Evolutionary conservation across 495 filamentous ascomycete species (phyloP), one percentile per base, ranked within the genome.

Genomic region (Chaetomium tenue): DNA sequence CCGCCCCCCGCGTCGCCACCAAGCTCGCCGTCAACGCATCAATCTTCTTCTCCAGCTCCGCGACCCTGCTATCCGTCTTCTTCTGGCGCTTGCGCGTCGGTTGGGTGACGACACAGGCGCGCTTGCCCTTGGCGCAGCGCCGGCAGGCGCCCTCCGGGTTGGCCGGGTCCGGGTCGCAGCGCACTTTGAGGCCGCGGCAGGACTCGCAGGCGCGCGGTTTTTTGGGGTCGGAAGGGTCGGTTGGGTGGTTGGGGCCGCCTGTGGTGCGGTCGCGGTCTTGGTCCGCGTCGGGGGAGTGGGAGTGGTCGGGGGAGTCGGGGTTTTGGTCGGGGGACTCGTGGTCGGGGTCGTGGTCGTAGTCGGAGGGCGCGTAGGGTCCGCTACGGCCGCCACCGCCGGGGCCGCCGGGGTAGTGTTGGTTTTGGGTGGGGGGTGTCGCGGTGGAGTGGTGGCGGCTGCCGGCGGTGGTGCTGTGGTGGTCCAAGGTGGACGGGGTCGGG

Each of bases 1-100:
- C 28, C 22, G 37, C 60, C 15, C 58, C 39, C 33, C 55, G 30
- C n/a, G 20, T 16, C 25, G 87, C 86, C 39, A 90, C 84, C 60
- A 96, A 70, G 56, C 83, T 90, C 0, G 90, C 91, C 3, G 90
- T 96, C 74, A 97, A 72, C 13, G 87, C 90, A 78, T 97, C 91
- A 56, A 98, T 93, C 79, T 95, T 96, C 78, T 88, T 91, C 77
- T 98, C 94, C 48, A 98, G 80, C 77, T 97, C 93, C 16, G 92
- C 88, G 9, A 98, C 92, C 46, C 93, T 85, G 63, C 86, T 92
- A 72, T 97, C 94, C 30, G 90, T 91, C 80, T 97, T 97, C 80
- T 94, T 96, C 79, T 93, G 90, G 33, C 93, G 82, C 76, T 96
- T 97, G 16, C 92, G 82, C 15, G 85, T 91, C 1, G 93, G 92